Conservation (phyloP, 1,139 yeast genomes). For the Pichiaceae sp. region DNA sequence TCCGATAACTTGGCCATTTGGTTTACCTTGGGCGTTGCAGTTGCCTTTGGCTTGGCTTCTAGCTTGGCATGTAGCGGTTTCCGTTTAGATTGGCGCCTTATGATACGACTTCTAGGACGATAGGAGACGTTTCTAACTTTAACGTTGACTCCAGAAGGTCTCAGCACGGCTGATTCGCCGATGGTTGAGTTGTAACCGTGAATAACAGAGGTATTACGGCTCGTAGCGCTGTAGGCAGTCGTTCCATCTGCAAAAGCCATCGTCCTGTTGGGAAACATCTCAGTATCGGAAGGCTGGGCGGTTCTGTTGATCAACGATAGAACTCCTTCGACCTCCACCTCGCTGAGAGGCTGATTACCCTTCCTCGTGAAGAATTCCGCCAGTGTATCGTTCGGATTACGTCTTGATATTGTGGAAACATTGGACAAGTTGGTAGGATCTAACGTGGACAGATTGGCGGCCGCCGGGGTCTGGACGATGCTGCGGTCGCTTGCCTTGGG, state of each 20-base stretch:
- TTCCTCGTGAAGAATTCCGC: constrained; percentile 67
- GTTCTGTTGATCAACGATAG: constrained; percentile 45
- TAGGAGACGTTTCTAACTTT: constrained; percentile 19
- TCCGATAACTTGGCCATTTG: too few species aligned
- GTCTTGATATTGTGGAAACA: constrained; percentile 10
- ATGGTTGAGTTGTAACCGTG: constrained; percentile 2
- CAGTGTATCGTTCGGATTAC: constrained; percentile 46
- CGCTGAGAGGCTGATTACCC: constrained; percentile 69
- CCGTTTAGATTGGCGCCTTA: constrained; percentile 2
- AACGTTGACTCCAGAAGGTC: constrained; percentile 15
- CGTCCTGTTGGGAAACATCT: constrained; percentile 2
- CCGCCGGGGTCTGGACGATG: constrained; percentile 1
- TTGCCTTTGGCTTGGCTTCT: constrained; percentile 12
- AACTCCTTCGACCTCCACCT: constrained; percentile 80
- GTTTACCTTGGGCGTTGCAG: too few species aligned
- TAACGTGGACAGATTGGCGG: constrained; percentile 8
- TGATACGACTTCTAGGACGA: constrained; percentile 9
- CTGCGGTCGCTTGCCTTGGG: background rate
- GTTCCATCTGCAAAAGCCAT: background rate
- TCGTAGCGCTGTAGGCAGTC: background rate
- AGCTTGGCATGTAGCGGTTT: constrained; percentile 5
- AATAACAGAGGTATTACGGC: background rate
- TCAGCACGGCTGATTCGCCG: constrained; percentile 11
- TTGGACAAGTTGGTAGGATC: constrained; percentile 14
- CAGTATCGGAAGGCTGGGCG: constrained; percentile 4